Evolutionary conservation across 345 rosid species (phyloP).

Genomic region (Adansonia digitata): DNA sequence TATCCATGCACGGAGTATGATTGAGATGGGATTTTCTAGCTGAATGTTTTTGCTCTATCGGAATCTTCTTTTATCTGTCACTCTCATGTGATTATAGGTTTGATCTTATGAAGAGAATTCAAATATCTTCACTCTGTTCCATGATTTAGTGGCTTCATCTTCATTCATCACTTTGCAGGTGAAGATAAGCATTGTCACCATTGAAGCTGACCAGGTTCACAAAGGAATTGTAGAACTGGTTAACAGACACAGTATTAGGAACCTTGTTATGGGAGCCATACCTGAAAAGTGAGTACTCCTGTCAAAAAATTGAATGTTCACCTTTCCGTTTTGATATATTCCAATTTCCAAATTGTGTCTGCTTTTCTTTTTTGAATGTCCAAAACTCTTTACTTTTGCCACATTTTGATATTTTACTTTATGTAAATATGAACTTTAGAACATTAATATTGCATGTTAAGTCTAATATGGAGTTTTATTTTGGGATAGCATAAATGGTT

Average conservation of each 20-base stretch:
- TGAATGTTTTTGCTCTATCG: neutral
- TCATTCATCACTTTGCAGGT: slow-evolving; percentile 40
- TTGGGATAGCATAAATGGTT: neutral
- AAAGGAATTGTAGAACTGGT: slow-evolving; percentile 54
- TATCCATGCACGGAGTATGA: neutral
- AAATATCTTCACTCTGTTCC: neutral
- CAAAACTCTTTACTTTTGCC: neutral
- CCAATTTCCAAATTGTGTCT: neutral
- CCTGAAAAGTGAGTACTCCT: slow-evolving; percentile 44
- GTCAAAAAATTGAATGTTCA: neutral
- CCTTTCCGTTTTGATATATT: neutral
- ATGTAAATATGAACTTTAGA: neutral
- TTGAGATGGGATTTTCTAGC: neutral
- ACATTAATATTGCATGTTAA: neutral
- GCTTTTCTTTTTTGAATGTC: neutral
- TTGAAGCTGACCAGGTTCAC: slow-evolving; percentile 50
- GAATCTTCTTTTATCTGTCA: neutral
- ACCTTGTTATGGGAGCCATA: slow-evolving; percentile 58
- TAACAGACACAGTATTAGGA: slow-evolving; percentile 36
- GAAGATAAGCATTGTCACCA: slow-evolving; percentile 30
- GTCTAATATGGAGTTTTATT: neutral
- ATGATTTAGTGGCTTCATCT: slow-evolving; percentile 9
- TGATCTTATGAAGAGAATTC: neutral
- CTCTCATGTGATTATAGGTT: neutral
- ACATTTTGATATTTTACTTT: neutral